phyloP scores from a whole-genome alignment of 2,329 filamentous ascomycete species.

The Beauveria pseudobassiana region DNA sequence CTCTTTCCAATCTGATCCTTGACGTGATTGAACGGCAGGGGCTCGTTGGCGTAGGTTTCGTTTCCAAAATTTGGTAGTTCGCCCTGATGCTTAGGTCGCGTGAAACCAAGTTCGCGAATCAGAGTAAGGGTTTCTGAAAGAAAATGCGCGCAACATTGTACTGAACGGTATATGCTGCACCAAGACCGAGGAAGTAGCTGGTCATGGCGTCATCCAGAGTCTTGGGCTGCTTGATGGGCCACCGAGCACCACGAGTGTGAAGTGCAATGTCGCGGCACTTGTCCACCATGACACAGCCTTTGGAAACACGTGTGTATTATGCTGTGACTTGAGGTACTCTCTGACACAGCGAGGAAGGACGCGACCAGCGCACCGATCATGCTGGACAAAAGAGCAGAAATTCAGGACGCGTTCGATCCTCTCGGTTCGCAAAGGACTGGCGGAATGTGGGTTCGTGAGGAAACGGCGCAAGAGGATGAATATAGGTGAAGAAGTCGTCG shows the following conservation, averaged over 20 bases:
- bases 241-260: constrained; percentile 53
- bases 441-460: constrained; percentile 74
- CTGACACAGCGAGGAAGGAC: constrained; percentile 65
- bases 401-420: constrained; percentile 57
- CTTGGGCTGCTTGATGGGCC: constrained; percentile 39
- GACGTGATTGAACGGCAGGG: constrained; percentile 56
- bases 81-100: constrained; percentile 42
- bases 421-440: constrained; percentile 56
- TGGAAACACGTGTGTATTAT: constrained; percentile 57
- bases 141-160: constrained; percentile 59
- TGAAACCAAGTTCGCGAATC: constrained; percentile 58
- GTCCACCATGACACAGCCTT: constrained; percentile 63
- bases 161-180: constrained; percentile 60
- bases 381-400: constrained; percentile 63
- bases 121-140: constrained; percentile 66
- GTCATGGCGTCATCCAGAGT: constrained; percentile 54
- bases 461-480: constrained; percentile 69
- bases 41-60: constrained; percentile 30
- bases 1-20: constrained; percentile 67
- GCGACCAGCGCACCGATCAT: constrained; percentile 70
- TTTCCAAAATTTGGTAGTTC: constrained; percentile 33
- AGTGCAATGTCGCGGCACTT: constrained; percentile 64
- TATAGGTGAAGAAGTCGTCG: constrained; percentile 78
- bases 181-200: constrained; percentile 67
- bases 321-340: constrained; percentile 59